These are phyloP conservation scores for Metarhizium anisopliae DNA, from an alignment of 2,329 filamentous ascomycete genomes.

Conservation along the genomic window DNA sequence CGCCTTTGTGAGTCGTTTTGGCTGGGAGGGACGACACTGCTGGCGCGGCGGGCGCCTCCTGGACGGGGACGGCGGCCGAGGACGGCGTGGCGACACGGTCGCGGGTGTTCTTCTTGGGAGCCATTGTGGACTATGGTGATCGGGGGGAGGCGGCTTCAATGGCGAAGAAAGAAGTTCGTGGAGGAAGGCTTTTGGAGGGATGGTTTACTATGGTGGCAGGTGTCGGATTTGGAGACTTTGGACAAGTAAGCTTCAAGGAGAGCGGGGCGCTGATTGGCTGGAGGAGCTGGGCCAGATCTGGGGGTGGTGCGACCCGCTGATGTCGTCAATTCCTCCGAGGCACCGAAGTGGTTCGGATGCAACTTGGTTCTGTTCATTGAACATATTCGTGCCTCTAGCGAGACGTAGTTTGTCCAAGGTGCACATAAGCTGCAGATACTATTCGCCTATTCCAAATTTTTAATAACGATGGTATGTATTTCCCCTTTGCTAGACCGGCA, in stretches of 20 bases:
- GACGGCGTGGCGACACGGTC: conserved; percentile 14
- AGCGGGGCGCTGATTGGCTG: conserved; percentile 22
- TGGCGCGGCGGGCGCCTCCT: not conserved
- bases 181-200: not conserved
- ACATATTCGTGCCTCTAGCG: not conserved
- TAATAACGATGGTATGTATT: conserved; percentile 2
- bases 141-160: conserved; percentile 1
- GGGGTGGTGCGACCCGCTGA: not conserved
- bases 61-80: conserved; percentile 1
- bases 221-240: conserved; percentile 7
- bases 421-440: not conserved
- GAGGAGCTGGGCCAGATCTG: not conserved
- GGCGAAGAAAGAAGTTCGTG: conserved; percentile 1
- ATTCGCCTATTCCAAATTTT: not conserved
- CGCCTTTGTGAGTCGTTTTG: conserved; percentile 12
- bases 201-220: conserved; percentile 1
- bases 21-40: not conserved
- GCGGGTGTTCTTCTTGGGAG: conserved; percentile 38
- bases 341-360: not conserved
- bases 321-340: conserved; percentile 6
- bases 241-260: conserved; percentile 29
- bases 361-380: not conserved
- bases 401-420: not conserved
- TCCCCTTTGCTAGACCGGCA: not conserved
- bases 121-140: conserved; percentile 27